Evolutionary conservation across 2,329 filamentous ascomycete genomes (phyloP), one percentile per base, ranked within the genome.

Genomic region (Epichloe elymi): DNA sequence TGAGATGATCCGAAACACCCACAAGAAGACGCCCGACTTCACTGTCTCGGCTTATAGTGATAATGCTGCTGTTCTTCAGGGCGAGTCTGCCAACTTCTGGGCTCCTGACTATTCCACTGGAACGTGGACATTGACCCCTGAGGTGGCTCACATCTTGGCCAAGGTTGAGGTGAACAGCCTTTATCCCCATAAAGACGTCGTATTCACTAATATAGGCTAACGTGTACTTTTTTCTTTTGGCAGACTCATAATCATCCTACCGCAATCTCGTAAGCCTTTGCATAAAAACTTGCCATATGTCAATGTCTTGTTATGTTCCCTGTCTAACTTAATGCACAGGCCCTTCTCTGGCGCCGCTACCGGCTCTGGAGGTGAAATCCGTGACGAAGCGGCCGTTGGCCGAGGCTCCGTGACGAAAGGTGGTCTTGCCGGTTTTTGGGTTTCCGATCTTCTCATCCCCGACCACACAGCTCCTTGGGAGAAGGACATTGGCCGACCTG

Each of bases 1-100:
- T 63, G 82, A 82, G 37, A 97, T 98, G 93, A 98, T 98, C 63
- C 80, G 86, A 58, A 95, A 96, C 66, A 98, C 93, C 1, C 89
- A 98, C 70, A 85, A 88, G 65, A 79, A 80, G 60, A 84, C 82
- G 52, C 87, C 88, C 0, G 74, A 86, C 49, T 85, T 82, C 64
- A 94, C 90, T n/a, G 79, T 97, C 42, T 96, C 89, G 37, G 93
- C 93, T 7, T 98, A 98, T 69, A 95, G 88, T 61, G 93, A 98
- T 66, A 98, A 98, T 64, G 93, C 93, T 26, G 93, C 93, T n/a
- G 93, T 98, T 15, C 55, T 71, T n/a, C 59, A 67, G 52, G 69
- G 69, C 8, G 69, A 71, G 19, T 57, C 62, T 44, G 69, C 67
- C 35, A 61, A 68, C 48, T 67, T 86, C 63, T 97, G 91, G 91